Percentiles rank a stretch among this genome's conserved stretches.
Evolutionary conservation across 768 basidiomycete species (phyloP).

Genomic region (Pleurotus tuoliensis): DNA sequence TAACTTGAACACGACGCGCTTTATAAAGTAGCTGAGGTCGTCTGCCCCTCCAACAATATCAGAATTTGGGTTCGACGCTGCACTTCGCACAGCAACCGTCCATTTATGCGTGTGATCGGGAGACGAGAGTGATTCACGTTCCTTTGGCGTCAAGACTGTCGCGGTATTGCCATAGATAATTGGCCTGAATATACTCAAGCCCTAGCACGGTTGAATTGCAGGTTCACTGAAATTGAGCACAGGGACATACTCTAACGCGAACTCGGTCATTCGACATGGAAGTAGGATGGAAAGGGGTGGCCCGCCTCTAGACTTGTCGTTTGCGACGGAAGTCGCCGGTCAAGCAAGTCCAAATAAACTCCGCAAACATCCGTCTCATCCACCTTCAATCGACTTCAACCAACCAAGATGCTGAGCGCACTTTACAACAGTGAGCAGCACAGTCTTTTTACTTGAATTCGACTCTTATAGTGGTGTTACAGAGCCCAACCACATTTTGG

Average conservation of each 20-base stretch:
- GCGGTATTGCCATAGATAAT: conserved; percentile 97
- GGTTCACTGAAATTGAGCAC: background rate
- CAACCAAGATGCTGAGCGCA: conserved; percentile 47
- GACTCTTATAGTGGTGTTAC: conserved; percentile 10
- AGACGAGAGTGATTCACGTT: conserved; percentile 50
- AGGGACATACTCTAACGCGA: conserved; percentile 66
- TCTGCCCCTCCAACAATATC: conserved; percentile 87
- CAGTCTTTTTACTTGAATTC: background rate
- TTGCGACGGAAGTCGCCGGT: conserved; percentile 19
- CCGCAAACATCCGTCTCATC: conserved; percentile 36
- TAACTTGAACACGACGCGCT: conserved; percentile 94
- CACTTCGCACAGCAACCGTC: conserved; percentile 93
- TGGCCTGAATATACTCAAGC: conserved; percentile 81
- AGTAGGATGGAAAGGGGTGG: conserved; percentile 32
- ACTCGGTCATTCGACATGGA: conserved; percentile 62
- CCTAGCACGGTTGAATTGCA: conserved; percentile 41
- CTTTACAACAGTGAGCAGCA: conserved; percentile 60
- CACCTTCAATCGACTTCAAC: conserved; percentile 19
- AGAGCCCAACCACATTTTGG: conserved; percentile 64
- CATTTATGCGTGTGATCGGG: conserved; percentile 91
- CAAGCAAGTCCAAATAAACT: conserved; percentile 30
- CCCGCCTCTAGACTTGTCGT: background rate
- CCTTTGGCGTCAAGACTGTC: conserved; percentile 67
- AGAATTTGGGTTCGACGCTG: conserved; percentile 67
- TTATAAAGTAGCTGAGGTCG: conserved; percentile 88